Evolutionary conservation across 495 filamentous ascomycete species (phyloP), one percentile per base, ranked within the genome.

Genomic region (Xylaria scruposa): DNA sequence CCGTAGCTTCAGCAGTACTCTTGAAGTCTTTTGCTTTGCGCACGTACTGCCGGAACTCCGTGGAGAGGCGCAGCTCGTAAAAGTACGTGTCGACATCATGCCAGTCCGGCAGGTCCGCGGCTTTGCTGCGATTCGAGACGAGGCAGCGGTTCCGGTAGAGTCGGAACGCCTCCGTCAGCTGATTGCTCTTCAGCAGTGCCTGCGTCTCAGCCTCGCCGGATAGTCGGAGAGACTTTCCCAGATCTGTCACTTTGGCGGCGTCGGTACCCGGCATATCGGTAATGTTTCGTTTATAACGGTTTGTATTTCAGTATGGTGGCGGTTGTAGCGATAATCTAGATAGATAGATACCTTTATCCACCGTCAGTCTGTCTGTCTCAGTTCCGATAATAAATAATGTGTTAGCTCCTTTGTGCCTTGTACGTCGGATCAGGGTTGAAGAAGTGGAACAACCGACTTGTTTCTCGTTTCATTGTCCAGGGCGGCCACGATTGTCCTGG

Each of bases 131-230:
- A 4, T 36, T 1, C 7, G 66, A 59, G 47, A 68, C 53, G 53
- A 68, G 66, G 26, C 66, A 68, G 1, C 66, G 51, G 24, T 68
- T 68, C 5, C 66, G 66, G 51, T 58, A 68, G 4, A 68, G 21
- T 2, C 66, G 66, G 40, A 46, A 68, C 19, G 66, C 53, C 9
- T 68, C 66, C 1, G 15, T 54, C 1, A 68, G 4, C 38, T 29
- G 38, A 36, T 46, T 17, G 12, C 21, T 26, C n/a, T n/a, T 42
- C 15, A 68, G 53, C 21, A 68, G 8, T 1, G 51, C 53, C 24
- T 12, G 3, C 10, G 38, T 42, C 7, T 68, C 51, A 7, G 21
- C 53, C 6, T n/a, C 38, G 19, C 17, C 29, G 1, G 33, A 24
- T 15, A 68, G 13, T 15, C 66, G 53, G n/a, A 68, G 66, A 26